Percentiles rank a stretch among this genome's conserved stretches.
Evolutionary conservation across 139 green algal genomes (phyloP).

Genomic region (Zygnema cylindricum): DNA sequence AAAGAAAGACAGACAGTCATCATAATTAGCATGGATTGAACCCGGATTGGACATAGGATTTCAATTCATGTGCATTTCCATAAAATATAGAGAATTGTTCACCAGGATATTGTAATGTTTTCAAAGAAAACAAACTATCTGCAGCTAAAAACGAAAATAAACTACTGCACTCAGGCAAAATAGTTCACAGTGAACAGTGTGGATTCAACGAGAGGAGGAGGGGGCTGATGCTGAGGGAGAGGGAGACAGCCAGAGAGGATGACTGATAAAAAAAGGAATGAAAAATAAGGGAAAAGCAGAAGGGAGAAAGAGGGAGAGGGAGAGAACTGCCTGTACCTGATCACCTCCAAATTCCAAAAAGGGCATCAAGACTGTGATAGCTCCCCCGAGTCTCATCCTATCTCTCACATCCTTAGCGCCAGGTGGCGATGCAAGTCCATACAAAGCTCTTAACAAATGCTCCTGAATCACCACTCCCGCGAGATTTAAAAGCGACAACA

Average conservation of each 20-base stretch:
- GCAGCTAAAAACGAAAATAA: no score
- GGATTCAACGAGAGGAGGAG: no score
- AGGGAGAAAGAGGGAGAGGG: background rate
- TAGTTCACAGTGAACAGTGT: no score
- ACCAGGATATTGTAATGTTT: no score
- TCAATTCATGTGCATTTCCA: no score
- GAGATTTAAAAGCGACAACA: constrained; percentile 51
- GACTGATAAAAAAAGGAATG: background rate
- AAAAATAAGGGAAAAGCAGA: background rate
- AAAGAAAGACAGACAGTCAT: no score
- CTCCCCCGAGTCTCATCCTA: constrained; percentile 28
- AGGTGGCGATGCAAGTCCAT: constrained; percentile 24
- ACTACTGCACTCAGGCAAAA: no score
- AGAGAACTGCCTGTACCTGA: background rate
- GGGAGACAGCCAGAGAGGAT: background rate
- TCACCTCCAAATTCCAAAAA: constrained; percentile 32
- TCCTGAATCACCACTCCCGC: constrained; percentile 16
- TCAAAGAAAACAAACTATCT: no score
- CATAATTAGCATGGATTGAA: no score
- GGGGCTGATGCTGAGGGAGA: background rate
- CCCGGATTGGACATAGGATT: no score
- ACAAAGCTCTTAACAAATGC: constrained; percentile 23
- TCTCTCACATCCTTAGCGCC: constrained; percentile 26
- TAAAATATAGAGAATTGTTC: no score
- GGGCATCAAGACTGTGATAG: constrained; percentile 39